phyloP scores from a whole-genome alignment of 768 basidiomycete genomes.

The Termitomyces sp. region DNA sequence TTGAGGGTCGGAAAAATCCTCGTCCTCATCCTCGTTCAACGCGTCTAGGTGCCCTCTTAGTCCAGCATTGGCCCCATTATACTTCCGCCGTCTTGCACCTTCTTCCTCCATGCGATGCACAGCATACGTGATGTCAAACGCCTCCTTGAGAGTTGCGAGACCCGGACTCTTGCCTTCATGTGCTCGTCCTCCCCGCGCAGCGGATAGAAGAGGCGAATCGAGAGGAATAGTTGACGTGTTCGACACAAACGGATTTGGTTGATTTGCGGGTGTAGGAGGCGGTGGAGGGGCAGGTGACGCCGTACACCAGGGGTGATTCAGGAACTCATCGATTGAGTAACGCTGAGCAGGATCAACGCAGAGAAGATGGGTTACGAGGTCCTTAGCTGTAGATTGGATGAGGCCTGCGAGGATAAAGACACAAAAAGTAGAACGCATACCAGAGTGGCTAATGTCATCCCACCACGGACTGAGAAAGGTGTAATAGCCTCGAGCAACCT shows the following conservation, averaged over 20 bases:
- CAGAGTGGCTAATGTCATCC: slow-evolving; percentile 86
- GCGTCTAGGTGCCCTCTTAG: slow-evolving; percentile 71
- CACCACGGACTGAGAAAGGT: slow-evolving; percentile 99
- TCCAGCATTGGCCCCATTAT: slow-evolving; percentile 74
- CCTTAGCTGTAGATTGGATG: slow-evolving; percentile 62
- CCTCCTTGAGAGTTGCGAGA: slow-evolving; percentile 89
- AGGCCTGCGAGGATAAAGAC: not conserved
- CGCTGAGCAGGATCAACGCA: slow-evolving; percentile 94
- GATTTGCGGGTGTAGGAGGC: slow-evolving; percentile 51
- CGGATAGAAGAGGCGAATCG: slow-evolving; percentile 88
- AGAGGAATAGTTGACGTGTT: slow-evolving; percentile 38
- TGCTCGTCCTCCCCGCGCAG: slow-evolving; percentile 65
- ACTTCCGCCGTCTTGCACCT: slow-evolving; percentile 79
- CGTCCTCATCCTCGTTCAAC: slow-evolving; percentile 94
- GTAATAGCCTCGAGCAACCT: slow-evolving; percentile 95
- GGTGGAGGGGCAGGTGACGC: slow-evolving; percentile 57
- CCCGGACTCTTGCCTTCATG: slow-evolving; percentile 86
- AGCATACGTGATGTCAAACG: slow-evolving; percentile 98
- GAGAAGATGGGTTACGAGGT: slow-evolving; percentile 89
- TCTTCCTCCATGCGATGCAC: slow-evolving; percentile 99
- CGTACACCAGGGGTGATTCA: slow-evolving; percentile 94
- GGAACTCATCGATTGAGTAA: slow-evolving; percentile 97
- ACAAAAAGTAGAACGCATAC: slow-evolving; percentile 33
- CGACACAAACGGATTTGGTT: slow-evolving; percentile 25
- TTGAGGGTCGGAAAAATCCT: slow-evolving; percentile 30